A percentile compares a stretch with the other conserved stretches of the same genome.
Conservation (phyloP, 495 filamentous ascomycete species). For the Neurospora sp. region DNA sequence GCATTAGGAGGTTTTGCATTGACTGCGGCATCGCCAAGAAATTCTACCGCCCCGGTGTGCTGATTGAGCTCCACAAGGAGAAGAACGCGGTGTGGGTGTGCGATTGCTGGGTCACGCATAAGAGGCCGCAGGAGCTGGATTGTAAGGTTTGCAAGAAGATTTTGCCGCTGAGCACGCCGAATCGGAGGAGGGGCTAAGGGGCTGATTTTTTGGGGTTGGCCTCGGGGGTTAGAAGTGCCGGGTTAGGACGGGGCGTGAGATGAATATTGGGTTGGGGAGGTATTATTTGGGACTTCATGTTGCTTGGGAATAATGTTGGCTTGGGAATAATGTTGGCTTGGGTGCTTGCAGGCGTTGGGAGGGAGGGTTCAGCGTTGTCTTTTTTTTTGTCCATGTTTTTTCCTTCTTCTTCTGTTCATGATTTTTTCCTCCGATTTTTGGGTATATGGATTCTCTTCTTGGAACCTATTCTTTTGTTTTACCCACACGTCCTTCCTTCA, state of each 20-base stretch:
- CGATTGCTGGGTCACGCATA: conserved; percentile 10
- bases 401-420: not conserved
- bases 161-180: not conserved
- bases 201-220: not conserved
- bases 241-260: not conserved
- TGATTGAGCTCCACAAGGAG: conserved; percentile 13
- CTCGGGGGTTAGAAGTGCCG: not conserved
- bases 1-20: conserved; percentile 17
- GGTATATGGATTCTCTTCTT: not conserved
- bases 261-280: not conserved
- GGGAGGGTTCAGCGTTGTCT: not conserved
- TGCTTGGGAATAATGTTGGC: not conserved
- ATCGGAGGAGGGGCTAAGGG: not conserved
- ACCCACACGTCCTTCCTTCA: not conserved
- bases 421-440: not conserved
- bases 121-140: not conserved
- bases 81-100: conserved; percentile 20
- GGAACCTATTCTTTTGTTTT: not conserved
- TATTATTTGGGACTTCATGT: not conserved
- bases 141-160: conserved; percentile 7
- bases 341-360: not conserved
- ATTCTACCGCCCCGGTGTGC: conserved; percentile 13
- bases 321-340: not conserved
- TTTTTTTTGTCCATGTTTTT: not conserved
- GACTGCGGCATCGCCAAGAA: conserved; percentile 15